Conservation (phyloP, 495 filamentous ascomycete genomes). For the Daldinia decipiens region DNA sequence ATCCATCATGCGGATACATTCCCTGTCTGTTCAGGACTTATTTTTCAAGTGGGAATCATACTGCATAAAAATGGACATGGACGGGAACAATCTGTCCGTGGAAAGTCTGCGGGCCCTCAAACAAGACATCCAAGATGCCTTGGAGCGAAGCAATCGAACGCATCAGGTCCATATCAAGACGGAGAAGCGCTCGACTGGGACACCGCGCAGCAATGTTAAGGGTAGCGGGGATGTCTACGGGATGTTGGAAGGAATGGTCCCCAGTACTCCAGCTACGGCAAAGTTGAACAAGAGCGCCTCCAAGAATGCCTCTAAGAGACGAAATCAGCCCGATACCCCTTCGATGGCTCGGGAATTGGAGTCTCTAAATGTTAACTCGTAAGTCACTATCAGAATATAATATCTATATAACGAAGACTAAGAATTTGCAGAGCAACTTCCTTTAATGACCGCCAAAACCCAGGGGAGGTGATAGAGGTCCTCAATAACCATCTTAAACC, state of each 20-base stretch:
- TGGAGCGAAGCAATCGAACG: slow-evolving; percentile 74
- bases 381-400: slow-evolving; percentile 24
- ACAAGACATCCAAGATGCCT: slow-evolving; percentile 81
- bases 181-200: slow-evolving; percentile 71
- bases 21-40: slow-evolving; percentile 79
- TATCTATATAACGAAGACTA: slow-evolving; percentile 12
- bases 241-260: slow-evolving; percentile 85
- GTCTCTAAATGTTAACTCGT: slow-evolving; percentile 52
- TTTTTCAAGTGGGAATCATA: slow-evolving; percentile 99
- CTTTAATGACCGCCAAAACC: slow-evolving; percentile 76
- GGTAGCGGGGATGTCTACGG: slow-evolving; percentile 76
- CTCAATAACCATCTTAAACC: slow-evolving; percentile 79
- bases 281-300: slow-evolving; percentile 62
- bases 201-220: slow-evolving; percentile 69
- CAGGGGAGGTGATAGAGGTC: slow-evolving; percentile 83
- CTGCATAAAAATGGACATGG: slow-evolving; percentile 85
- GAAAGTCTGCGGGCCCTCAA: slow-evolving; percentile 79
- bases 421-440: slow-evolving; percentile 56
- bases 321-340: slow-evolving; percentile 57
- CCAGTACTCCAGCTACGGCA: slow-evolving; percentile 70
- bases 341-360: slow-evolving; percentile 57
- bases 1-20: slow-evolving; percentile 84
- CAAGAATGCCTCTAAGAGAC: slow-evolving; percentile 70
- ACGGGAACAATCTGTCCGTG: slow-evolving; percentile 75
- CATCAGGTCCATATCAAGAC: slow-evolving; percentile 59